Evolutionary conservation across 192 early-diverging fungal genomes (phyloP).

Genomic region (Phlyctochytrium arcticum): DNA sequence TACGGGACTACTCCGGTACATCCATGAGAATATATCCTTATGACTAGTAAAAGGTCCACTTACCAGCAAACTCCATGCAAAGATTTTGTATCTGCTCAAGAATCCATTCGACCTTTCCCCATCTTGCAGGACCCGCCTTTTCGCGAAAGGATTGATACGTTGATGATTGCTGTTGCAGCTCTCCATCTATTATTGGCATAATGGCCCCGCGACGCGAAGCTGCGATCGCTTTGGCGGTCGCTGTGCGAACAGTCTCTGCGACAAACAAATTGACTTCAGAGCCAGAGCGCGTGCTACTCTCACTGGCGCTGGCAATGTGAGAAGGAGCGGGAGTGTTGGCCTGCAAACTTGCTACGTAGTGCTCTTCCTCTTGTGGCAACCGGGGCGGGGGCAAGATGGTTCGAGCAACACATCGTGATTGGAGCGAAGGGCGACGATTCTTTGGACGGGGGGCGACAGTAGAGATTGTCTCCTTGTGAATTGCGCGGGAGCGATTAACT

Average conservation of each 20-base stretch:
- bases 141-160: not conserved
- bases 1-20: conserved; percentile 8
- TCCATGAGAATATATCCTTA: not conserved
- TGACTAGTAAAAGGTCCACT: not conserved
- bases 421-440: not conserved
- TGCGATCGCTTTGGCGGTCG: conserved; percentile 4
- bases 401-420: not conserved
- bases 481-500: not conserved
- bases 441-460: not conserved
- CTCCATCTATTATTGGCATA: conserved; percentile 1
- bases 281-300: not conserved
- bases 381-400: not conserved
- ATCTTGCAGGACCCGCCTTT: conserved; percentile 1
- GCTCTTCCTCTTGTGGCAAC: not conserved
- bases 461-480: not conserved
- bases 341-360: not conserved
- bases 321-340: conserved; percentile 2
- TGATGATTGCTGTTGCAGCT: not conserved
- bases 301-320: not conserved
- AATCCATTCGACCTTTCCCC: conserved; percentile 14
- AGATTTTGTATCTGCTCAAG: conserved; percentile 10
- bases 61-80: conserved; percentile 19
- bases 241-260: not conserved
- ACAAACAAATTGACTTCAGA: not conserved
- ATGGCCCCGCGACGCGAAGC: conserved; percentile 11